Percentiles rank a stretch among this genome's conserved stretches.
These are phyloP conservation scores for Phytophthora tubulina DNA, from an alignment of 352 stramenopile species.

Conservation along the genomic window DNA sequence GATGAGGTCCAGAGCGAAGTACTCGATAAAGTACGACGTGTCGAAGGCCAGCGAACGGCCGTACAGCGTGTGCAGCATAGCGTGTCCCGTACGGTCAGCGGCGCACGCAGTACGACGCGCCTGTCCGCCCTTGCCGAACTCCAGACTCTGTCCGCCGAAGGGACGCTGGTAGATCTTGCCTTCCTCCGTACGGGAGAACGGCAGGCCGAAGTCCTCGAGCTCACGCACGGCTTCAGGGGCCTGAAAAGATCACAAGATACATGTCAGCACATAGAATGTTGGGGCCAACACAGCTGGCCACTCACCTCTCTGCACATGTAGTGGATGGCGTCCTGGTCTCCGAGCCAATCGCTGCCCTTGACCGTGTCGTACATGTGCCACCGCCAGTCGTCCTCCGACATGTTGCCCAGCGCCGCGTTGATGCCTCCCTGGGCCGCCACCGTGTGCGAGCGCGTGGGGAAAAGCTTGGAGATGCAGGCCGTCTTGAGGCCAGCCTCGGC, in stretches of 20 bases:
- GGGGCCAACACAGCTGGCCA: not conserved
- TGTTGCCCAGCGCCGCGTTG: conserved; percentile 98
- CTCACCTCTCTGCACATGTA: conserved; percentile 97
- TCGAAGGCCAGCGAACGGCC: conserved; percentile 96
- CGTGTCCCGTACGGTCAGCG: conserved; percentile 96
- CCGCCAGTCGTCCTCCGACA: conserved; percentile 96
- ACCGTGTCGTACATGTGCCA: conserved; percentile 99
- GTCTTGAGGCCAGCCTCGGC: conserved; percentile 96
- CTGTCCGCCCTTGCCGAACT: conserved; percentile 97
- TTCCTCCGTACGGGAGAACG: conserved; percentile 97
- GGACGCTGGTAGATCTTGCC: conserved; percentile 98
- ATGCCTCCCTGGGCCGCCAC: conserved; percentile 97
- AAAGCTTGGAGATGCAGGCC: conserved; percentile 98
- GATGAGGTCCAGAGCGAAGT: conserved; percentile 97
- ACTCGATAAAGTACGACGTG: conserved; percentile 99
- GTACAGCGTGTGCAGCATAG: conserved; percentile 98
- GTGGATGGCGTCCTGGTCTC: conserved; percentile 98
- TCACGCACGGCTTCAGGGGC: conserved; percentile 89
- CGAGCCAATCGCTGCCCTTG: conserved; percentile 97
- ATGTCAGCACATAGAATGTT: conserved; percentile 25
- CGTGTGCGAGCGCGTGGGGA: conserved; percentile 97
- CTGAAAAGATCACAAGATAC: conserved; percentile 15
- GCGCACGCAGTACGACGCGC: conserved; percentile 95
- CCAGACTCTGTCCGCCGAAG: conserved; percentile 96
- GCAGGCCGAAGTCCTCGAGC: conserved; percentile 96